Evolutionary conservation across 331 rosid species (phyloP).

Genomic region (Arachis monticola): DNA sequence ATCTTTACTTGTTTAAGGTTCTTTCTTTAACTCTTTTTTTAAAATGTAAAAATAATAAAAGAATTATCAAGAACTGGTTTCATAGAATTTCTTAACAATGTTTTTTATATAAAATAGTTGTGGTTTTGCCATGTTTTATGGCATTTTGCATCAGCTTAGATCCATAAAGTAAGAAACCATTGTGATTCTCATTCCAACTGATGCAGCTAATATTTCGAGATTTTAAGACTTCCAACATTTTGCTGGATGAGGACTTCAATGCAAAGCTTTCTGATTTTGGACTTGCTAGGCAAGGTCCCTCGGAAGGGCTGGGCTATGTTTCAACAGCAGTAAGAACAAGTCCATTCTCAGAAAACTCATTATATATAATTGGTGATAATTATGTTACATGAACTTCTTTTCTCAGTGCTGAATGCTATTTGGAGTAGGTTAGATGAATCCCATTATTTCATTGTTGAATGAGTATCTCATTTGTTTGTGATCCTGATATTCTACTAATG

Average conservation of each 20-base stretch:
- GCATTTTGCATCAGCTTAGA: conserved; percentile 25
- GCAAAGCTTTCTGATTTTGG: conserved; percentile 99
- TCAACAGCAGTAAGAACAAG: conserved; percentile 79
- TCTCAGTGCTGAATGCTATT: conserved; percentile 7
- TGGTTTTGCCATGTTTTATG: background rate
- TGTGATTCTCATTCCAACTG: conserved; percentile 45
- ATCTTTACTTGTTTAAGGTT: too few species aligned
- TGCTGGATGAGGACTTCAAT: conserved; percentile 87
- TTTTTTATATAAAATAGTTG: conserved; percentile 17
- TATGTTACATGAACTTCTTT: conserved; percentile 25
- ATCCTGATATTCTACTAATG: conserved; percentile 22
- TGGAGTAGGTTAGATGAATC: conserved; percentile 6
- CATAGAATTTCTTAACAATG: conserved; percentile 6
- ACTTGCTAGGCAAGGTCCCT: conserved; percentile 96
- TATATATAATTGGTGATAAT: conserved; percentile 8
- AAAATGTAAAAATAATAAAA: conserved; percentile 1
- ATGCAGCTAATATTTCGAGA: conserved; percentile 96
- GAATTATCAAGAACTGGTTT: background rate
- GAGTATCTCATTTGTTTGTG: conserved; percentile 25
- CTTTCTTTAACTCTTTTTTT: background rate
- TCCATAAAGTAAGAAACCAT: background rate
- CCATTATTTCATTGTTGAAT: conserved; percentile 28
- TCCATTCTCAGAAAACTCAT: conserved; percentile 27
- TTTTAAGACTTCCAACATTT: conserved; percentile 86
- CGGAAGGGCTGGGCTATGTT: conserved; percentile 81